Percentiles rank a stretch among this genome's conserved stretches.
Evolutionary conservation across 2,329 filamentous ascomycete genomes (phyloP).

Genomic region (Hypocrella siamensis): DNA sequence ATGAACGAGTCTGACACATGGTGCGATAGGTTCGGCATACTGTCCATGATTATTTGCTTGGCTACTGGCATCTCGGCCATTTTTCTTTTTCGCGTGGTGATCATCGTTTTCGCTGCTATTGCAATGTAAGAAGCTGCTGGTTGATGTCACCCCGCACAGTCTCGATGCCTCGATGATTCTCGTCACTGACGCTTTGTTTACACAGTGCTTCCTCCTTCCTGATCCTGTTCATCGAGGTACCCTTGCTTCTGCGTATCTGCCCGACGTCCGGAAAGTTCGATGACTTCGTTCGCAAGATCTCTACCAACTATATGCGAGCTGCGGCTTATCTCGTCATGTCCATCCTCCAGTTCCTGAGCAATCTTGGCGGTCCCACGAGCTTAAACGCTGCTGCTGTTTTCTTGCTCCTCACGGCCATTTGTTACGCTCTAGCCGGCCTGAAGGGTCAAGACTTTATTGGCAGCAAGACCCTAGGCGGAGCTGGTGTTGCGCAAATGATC

Average conservation of each 20-base stretch:
- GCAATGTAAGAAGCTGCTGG: constrained; percentile 38
- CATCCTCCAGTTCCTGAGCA: constrained; percentile 69
- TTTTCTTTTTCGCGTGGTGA: constrained; percentile 34
- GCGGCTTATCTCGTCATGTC: constrained; percentile 73
- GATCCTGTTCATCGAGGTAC: constrained; percentile 78
- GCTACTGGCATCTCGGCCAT: constrained; percentile 54
- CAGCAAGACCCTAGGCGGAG: constrained; percentile 91
- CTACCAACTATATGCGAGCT: constrained; percentile 94
- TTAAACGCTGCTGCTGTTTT: constrained; percentile 79
- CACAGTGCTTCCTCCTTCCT: constrained; percentile 52
- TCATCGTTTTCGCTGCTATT: constrained; percentile 36
- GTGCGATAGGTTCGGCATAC: constrained; percentile 43
- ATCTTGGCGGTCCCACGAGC: constrained; percentile 47
- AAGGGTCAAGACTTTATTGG: constrained; percentile 78
- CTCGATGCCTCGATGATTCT: background rate
- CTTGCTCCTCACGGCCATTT: constrained; percentile 58
- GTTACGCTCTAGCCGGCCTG: constrained; percentile 66
- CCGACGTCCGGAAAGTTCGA: constrained; percentile 88
- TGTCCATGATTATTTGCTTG: constrained; percentile 57
- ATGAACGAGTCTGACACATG: background rate
- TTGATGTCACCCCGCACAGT: background rate
- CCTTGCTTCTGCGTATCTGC: constrained; percentile 91
- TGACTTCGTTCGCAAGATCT: constrained; percentile 74
- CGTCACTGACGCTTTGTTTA: background rate
- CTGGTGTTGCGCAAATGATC: constrained; percentile 95